Percentiles rank a stretch among this genome's conserved stretches.
phyloP scores from a whole-genome alignment of 2,329 filamentous ascomycete genomes.

The Nemania serpens region DNA sequence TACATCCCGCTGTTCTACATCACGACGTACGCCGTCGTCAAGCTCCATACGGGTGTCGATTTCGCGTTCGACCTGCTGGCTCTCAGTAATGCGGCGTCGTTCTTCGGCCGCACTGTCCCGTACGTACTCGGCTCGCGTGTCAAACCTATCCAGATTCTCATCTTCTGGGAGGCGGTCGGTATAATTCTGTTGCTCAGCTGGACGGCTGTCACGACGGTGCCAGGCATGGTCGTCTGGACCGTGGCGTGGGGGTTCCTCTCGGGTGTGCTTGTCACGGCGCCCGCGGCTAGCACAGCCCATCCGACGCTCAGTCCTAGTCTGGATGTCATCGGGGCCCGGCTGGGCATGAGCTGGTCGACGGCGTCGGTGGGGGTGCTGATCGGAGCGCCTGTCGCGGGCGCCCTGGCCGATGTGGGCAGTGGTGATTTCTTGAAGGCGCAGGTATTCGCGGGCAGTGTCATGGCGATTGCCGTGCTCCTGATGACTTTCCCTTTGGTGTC shows the following conservation, averaged over 20 bases:
- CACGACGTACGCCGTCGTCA: neutral
- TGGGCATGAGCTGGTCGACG: neutral
- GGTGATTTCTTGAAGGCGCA: no score
- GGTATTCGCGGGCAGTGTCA: no score
- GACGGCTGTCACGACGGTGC: neutral
- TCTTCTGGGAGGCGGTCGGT: neutral
- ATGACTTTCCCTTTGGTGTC: no score
- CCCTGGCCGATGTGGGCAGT: neutral
- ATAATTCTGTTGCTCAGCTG: neutral
- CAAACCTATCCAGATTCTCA: neutral
- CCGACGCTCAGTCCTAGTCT: neutral
- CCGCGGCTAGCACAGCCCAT: neutral
- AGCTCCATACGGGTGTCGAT: neutral
- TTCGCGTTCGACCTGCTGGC: neutral
- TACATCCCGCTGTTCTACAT: constrained; percentile 8
- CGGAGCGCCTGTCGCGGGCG: neutral
- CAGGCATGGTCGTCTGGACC: neutral
- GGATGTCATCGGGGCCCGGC: neutral
- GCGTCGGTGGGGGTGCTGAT: neutral
- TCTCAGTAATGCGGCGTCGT: neutral
- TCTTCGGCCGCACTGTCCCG: neutral
- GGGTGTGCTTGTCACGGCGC: neutral
- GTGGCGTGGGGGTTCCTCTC: neutral
- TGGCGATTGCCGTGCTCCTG: no score
- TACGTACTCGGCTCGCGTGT: neutral